Evolutionary conservation across 139 green algal genomes (phyloP).

Genomic region (Axilococcus clingmanii): DNA sequence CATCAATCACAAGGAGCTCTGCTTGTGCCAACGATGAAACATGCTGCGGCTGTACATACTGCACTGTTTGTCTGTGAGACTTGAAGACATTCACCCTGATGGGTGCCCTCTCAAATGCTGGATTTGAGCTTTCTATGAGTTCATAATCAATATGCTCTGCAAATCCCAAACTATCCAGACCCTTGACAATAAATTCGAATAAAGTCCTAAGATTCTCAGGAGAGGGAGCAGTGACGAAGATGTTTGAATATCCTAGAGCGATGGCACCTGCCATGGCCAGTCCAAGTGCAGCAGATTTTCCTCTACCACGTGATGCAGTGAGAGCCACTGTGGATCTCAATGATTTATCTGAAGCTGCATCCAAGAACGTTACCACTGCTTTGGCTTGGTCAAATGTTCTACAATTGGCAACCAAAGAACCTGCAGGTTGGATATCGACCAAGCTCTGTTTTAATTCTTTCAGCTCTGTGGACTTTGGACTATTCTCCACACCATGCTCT

Average conservation of each 20-base stretch:
- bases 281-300: slow-evolving; percentile 89
- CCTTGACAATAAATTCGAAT: slow-evolving; percentile 97
- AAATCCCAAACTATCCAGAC: slow-evolving; percentile 77
- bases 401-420: slow-evolving; percentile 44
- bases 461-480: slow-evolving; percentile 55
- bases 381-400: slow-evolving; percentile 74
- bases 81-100: slow-evolving; percentile 90
- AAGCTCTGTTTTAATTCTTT: slow-evolving; percentile 69
- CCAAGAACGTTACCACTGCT: slow-evolving; percentile 91
- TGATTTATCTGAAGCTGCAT: slow-evolving; percentile 92
- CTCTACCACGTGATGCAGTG: slow-evolving; percentile 81
- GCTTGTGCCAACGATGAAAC: slow-evolving; percentile 70
- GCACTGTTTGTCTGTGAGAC: slow-evolving; percentile 70
- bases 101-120: slow-evolving; percentile 76
- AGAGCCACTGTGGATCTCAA: slow-evolving; percentile 90
- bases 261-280: slow-evolving; percentile 76
- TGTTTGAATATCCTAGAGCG: slow-evolving; percentile 91
- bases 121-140: slow-evolving; percentile 88
- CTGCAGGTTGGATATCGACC: slow-evolving; percentile 63
- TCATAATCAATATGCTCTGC: slow-evolving; percentile 80
- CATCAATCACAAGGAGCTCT: slow-evolving; percentile 97
- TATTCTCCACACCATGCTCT: slow-evolving; percentile 42
- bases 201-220: slow-evolving; percentile 96
- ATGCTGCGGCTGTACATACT: slow-evolving; percentile 96
- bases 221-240: slow-evolving; percentile 94